Evolutionary conservation across 257 asterid species (phyloP).

Genomic region (Echium plantagineum): DNA sequence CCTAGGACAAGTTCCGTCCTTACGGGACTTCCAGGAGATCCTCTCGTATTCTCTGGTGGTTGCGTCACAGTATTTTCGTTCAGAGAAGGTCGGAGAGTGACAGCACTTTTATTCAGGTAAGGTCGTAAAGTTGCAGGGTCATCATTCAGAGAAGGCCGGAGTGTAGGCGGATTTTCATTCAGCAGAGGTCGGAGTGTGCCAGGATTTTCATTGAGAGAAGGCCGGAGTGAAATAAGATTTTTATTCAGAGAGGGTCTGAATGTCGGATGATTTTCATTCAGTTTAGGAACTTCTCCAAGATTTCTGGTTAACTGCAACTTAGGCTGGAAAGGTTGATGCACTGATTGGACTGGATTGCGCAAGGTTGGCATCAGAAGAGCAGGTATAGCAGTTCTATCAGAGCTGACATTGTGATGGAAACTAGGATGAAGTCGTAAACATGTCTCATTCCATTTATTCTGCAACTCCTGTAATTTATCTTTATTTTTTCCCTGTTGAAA

Average conservation of each 20-base stretch:
- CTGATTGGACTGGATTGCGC: constrained; percentile 11
- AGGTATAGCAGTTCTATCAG: constrained; percentile 27
- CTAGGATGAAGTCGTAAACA: constrained; percentile 67
- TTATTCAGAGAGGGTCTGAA: too few species aligned
- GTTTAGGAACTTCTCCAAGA: constrained; percentile 43
- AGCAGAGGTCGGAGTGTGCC: too few species aligned
- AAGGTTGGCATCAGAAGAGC: constrained; percentile 23
- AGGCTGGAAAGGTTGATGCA: constrained; percentile 7
- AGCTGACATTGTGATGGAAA: constrained; percentile 33
- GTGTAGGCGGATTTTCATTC: too few species aligned
- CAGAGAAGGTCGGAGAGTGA: constrained; percentile 13
- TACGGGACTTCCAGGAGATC: constrained; percentile 64
- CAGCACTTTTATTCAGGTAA: background rate
- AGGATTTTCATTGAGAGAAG: too few species aligned
- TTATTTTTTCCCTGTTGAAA: constrained; percentile 41
- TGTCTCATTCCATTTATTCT: constrained; percentile 64
- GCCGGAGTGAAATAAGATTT: too few species aligned
- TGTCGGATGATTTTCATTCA: constrained; percentile 26
- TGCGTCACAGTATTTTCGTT: constrained; percentile 5
- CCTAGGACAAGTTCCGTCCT: constrained; percentile 88
- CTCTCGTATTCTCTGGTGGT: constrained; percentile 11
- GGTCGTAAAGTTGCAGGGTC: background rate
- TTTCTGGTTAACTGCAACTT: constrained; percentile 5
- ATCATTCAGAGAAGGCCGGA: too few species aligned
- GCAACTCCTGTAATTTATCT: constrained; percentile 52